Evolutionary conservation across 2,329 filamentous ascomycete species (phyloP).

Genomic region (Aspergillus tubingensis): DNA sequence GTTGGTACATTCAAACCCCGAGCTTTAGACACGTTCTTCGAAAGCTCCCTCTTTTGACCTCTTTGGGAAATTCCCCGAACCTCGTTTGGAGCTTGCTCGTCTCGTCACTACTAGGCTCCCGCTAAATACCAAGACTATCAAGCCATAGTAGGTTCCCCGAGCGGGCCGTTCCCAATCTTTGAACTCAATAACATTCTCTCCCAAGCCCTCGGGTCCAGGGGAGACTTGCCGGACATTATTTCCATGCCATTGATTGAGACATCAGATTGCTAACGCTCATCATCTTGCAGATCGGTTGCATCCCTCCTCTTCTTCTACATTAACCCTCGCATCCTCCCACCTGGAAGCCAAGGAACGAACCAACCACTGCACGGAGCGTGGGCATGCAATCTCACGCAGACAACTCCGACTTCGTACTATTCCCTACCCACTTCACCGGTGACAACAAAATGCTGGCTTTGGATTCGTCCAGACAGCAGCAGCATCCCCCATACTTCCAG

Average conservation of each 20-base stretch:
- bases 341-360: conserved; percentile 5
- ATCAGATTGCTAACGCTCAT: conserved; percentile 15
- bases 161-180: conserved; percentile 17
- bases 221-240: neutral
- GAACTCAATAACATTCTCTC: conserved; percentile 9
- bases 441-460: conserved; percentile 35
- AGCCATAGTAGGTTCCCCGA: conserved; percentile 15
- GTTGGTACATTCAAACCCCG: neutral
- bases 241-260: conserved; percentile 1
- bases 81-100: neutral
- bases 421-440: conserved; percentile 15
- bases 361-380: conserved; percentile 13
- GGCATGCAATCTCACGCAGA: conserved; percentile 24
- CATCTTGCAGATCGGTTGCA: conserved; percentile 15
- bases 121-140: neutral
- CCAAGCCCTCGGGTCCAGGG: neutral
- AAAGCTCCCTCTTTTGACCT: neutral
- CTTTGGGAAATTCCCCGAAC: neutral
- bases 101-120: neutral
- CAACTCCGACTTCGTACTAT: conserved; percentile 26
- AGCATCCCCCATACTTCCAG: conserved; percentile 31
- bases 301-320: neutral
- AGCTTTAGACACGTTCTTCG: neutral
- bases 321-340: conserved; percentile 11
- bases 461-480: conserved; percentile 34